A percentile compares a stretch with the other conserved stretches of the same genome.
Evolutionary conservation across 2,329 filamentous ascomycete species (phyloP).

Genomic region (Aplosporella prunicola): DNA sequence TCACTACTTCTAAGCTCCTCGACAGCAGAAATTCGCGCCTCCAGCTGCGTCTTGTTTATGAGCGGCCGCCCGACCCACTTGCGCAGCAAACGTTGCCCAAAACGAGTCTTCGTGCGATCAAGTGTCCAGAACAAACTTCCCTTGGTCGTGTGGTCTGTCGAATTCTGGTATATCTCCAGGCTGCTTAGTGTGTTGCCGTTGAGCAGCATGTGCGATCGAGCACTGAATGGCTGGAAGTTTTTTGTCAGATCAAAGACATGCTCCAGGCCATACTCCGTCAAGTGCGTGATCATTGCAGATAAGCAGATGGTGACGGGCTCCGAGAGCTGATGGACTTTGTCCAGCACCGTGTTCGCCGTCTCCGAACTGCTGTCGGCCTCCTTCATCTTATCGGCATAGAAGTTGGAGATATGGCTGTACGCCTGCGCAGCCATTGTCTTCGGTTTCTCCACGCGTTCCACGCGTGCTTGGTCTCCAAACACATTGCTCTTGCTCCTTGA

Average conservation of each 20-base stretch:
- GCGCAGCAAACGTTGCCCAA: constrained; percentile 75
- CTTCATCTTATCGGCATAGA: constrained; percentile 82
- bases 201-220: constrained; percentile 87
- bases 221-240: constrained; percentile 93
- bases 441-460: constrained; percentile 66
- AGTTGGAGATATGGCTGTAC: constrained; percentile 80
- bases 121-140: constrained; percentile 94
- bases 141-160: constrained; percentile 74
- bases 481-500: constrained; percentile 82
- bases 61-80: constrained; percentile 94
- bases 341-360: constrained; percentile 55
- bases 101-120: constrained; percentile 82
- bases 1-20: constrained; percentile 70
- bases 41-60: constrained; percentile 62
- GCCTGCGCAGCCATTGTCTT: constrained; percentile 79
- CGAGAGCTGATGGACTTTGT: constrained; percentile 76
- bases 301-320: constrained; percentile 84
- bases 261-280: constrained; percentile 85
- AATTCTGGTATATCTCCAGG: constrained; percentile 90
- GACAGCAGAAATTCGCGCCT: constrained; percentile 73
- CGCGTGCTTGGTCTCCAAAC: constrained; percentile 79
- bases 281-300: constrained; percentile 90
- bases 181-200: constrained; percentile 92
- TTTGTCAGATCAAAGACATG: constrained; percentile 95
- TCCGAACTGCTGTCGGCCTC: constrained; percentile 29